Evolutionary conservation across 305 asterid genomes (phyloP).

Genomic region (Striga hermonthica): DNA sequence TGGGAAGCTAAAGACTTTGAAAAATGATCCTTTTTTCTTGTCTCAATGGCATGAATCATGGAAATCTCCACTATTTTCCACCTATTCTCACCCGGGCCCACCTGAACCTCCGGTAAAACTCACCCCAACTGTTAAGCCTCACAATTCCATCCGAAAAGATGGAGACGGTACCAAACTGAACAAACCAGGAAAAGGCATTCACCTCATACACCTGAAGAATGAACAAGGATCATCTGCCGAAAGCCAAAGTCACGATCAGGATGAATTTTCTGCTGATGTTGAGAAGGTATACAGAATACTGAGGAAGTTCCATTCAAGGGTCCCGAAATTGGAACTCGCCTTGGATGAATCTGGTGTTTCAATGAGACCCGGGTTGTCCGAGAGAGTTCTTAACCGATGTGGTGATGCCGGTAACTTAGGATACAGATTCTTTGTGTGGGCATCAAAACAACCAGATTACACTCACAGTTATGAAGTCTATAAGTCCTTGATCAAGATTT

Average conservation of each 20-base stretch:
- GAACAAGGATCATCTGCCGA: slow-evolving; percentile 32
- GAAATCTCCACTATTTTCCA: slow-evolving; percentile 34
- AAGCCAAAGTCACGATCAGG: slow-evolving; percentile 35
- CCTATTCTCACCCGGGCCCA: slow-evolving; percentile 35
- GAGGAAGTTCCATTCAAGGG: slow-evolving; percentile 69
- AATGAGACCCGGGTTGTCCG: slow-evolving; percentile 70
- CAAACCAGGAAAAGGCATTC: slow-evolving; percentile 37
- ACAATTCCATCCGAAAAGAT: slow-evolving; percentile 25
- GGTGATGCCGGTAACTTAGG: slow-evolving; percentile 96
- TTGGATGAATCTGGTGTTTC: slow-evolving; percentile 66
- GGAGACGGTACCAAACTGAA: slow-evolving; percentile 16
- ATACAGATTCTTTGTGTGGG: slow-evolving; percentile 81
- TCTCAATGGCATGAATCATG: slow-evolving; percentile 33
- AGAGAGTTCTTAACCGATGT: slow-evolving; percentile 81
- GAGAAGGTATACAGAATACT: slow-evolving; percentile 68
- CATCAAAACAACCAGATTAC: slow-evolving; percentile 74
- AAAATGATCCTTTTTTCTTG: slow-evolving; percentile 5
- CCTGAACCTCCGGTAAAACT: slow-evolving; percentile 28
- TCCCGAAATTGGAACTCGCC: slow-evolving; percentile 86
- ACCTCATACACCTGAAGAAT: slow-evolving; percentile 44
- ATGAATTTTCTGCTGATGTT: slow-evolving; percentile 70
- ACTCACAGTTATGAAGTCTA: slow-evolving; percentile 71
- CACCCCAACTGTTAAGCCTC: slow-evolving; percentile 1
- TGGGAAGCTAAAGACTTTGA: slow-evolving; percentile 19
- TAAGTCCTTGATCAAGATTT: slow-evolving; percentile 68